phyloP scores from a whole-genome alignment of 1,284 basidiomycete genomes.

The Farysia itapuensis region DNA sequence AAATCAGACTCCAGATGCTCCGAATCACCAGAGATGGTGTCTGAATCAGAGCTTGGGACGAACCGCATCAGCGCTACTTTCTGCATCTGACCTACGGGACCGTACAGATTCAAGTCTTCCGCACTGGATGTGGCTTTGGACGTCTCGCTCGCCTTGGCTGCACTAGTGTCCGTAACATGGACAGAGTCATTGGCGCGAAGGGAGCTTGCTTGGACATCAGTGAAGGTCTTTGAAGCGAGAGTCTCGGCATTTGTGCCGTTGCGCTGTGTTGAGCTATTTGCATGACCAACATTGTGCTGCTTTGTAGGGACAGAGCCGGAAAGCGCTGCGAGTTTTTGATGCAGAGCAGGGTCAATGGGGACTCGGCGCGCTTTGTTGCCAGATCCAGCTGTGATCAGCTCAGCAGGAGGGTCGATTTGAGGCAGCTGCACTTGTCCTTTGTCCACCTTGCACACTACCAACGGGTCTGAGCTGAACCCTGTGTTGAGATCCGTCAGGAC shows the following conservation, averaged over 20 bases:
- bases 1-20: slow-evolving; percentile 40
- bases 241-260: background rate
- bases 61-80: slow-evolving; percentile 86
- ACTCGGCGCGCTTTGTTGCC: slow-evolving; percentile 26
- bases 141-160: background rate
- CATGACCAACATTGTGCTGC: background rate
- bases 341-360: slow-evolving; percentile 18
- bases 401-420: slow-evolving; percentile 22
- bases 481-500: slow-evolving; percentile 79
- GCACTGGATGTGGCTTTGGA: slow-evolving; percentile 2
- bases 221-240: background rate
- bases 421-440: slow-evolving; percentile 69
- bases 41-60: slow-evolving; percentile 29
- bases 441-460: slow-evolving; percentile 88
- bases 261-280: background rate
- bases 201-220: background rate
- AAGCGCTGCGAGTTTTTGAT: slow-evolving; percentile 24
- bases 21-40: slow-evolving; percentile 26
- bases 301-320: background rate
- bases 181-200: background rate
- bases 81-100: slow-evolving; percentile 93
- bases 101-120: slow-evolving; percentile 63
- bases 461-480: slow-evolving; percentile 79
- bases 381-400: slow-evolving; percentile 21
- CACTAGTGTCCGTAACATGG: background rate